Conservation (phyloP, 1,139 yeast genomes). For the Hyphopichia burtonii region DNA sequence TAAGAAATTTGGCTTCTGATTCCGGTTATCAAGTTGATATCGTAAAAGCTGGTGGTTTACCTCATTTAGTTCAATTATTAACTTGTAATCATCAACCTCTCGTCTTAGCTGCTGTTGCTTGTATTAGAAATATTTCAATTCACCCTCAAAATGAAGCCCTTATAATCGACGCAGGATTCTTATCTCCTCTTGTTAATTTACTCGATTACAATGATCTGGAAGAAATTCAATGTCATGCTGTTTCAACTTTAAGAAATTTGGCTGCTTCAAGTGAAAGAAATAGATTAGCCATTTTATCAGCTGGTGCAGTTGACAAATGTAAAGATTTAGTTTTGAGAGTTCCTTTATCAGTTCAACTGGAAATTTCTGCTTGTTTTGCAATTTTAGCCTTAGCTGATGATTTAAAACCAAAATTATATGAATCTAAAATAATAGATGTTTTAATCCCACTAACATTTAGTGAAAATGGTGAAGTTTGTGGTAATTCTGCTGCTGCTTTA, state of each 20-base stretch:
- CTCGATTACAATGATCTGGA: slow-evolving; percentile 86
- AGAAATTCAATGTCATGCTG: slow-evolving; percentile 97
- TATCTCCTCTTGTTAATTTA: slow-evolving; percentile 82
- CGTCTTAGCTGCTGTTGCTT: slow-evolving; percentile 94
- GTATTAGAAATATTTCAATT: slow-evolving; percentile 93
- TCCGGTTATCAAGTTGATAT: slow-evolving; percentile 91
- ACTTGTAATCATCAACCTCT: slow-evolving; percentile 91
- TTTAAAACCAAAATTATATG: slow-evolving; percentile 79
- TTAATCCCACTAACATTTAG: slow-evolving; percentile 88
- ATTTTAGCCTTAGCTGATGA: slow-evolving; percentile 96
- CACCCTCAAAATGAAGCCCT: slow-evolving; percentile 95
- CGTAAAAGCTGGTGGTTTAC: slow-evolving; percentile 92
- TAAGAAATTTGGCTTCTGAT: slow-evolving; percentile 94
- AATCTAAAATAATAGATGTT: slow-evolving; percentile 83
- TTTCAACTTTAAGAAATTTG: slow-evolving; percentile 88
- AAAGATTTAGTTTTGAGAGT: slow-evolving; percentile 81
- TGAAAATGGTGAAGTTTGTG: slow-evolving; percentile 91
- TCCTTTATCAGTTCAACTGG: slow-evolving; percentile 89
- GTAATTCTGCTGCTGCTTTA: slow-evolving; percentile 96
- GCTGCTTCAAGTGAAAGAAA: slow-evolving; percentile 96
- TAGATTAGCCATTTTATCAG: slow-evolving; percentile 86
- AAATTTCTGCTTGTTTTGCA: slow-evolving; percentile 96
- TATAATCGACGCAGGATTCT: slow-evolving; percentile 93
- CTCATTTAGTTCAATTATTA: slow-evolving; percentile 82
- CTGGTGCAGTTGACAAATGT: slow-evolving; percentile 94